Evolutionary conservation across 192 early-diverging fungal genomes (phyloP).

Genomic region (Geranomyces michiganensis): DNA sequence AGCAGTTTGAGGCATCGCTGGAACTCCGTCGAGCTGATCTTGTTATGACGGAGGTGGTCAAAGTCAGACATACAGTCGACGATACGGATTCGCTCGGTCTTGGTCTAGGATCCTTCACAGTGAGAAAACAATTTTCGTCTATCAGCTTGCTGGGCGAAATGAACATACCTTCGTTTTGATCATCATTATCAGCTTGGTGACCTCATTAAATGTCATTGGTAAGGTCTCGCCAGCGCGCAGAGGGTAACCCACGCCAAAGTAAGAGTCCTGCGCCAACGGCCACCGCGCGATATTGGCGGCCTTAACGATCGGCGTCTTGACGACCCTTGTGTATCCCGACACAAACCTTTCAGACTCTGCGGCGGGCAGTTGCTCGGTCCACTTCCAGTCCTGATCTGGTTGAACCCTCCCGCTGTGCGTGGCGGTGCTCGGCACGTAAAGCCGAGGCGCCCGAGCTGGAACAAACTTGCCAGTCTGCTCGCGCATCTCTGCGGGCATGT

Average conservation of each 20-base stretch:
- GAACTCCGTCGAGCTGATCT: slow-evolving; percentile 55
- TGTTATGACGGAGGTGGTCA: slow-evolving; percentile 55
- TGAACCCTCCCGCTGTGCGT: background rate
- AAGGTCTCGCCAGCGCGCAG: slow-evolving; percentile 2
- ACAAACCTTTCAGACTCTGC: background rate
- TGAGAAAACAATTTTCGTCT: background rate
- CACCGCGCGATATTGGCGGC: background rate
- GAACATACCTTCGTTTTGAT: slow-evolving; percentile 51
- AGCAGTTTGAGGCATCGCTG: slow-evolving; percentile 52
- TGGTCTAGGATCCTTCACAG: slow-evolving; percentile 36
- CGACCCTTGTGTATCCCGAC: background rate
- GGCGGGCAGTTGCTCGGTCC: background rate
- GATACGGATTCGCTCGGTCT: slow-evolving; percentile 59
- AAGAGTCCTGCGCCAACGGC: slow-evolving; percentile 9
- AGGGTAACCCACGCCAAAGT: slow-evolving; percentile 3
- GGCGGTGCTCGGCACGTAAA: background rate
- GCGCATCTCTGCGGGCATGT: slow-evolving; percentile 21
- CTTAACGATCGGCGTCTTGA: slow-evolving; percentile 10
- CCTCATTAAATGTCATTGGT: slow-evolving; percentile 18
- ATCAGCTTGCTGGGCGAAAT: slow-evolving; percentile 1
- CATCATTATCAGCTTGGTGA: slow-evolving; percentile 43
- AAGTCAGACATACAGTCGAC: slow-evolving; percentile 60
- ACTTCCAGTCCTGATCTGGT: slow-evolving; percentile 3
- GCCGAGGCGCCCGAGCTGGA: background rate
- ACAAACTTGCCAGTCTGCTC: slow-evolving; percentile 13